Evolutionary conservation across 805 yeast genomes (phyloP).

Genomic region (Yueomyces sinensis): DNA sequence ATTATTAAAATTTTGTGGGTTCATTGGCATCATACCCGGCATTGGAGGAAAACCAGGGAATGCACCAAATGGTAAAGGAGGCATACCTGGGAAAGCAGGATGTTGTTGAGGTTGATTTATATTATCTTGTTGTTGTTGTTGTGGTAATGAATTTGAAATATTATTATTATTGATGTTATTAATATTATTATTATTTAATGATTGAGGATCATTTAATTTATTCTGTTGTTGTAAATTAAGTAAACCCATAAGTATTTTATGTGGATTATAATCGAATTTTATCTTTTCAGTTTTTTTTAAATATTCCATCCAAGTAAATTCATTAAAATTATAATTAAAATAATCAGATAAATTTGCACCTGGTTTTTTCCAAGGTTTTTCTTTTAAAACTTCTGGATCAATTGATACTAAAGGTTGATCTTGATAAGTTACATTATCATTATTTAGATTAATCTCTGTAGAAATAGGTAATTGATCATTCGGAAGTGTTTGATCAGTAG

Average conservation of each 20-base stretch:
- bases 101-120: not conserved
- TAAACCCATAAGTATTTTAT: conserved; percentile 52
- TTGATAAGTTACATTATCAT: conserved; percentile 33
- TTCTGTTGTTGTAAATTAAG: conserved; percentile 25
- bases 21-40: not conserved
- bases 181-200: not conserved
- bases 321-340: conserved; percentile 94
- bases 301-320: conserved; percentile 89
- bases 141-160: conserved; percentile 1
- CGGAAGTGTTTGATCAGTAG: conserved; percentile 3
- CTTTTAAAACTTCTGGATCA: conserved; percentile 67
- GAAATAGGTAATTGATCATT: conserved; percentile 7
- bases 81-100: not conserved
- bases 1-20: not conserved
- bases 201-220: conserved; percentile 11
- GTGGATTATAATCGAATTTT: conserved; percentile 71
- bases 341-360: conserved; percentile 93
- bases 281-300: conserved; percentile 75
- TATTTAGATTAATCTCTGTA: conserved; percentile 19
- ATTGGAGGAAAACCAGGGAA: not conserved
- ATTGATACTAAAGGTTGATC: conserved; percentile 77
- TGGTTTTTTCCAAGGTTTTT: conserved; percentile 97
- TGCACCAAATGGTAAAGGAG: not conserved
- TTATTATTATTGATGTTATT: conserved; percentile 11
- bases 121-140: conserved; percentile 1